Base-by-base conservation (phyloP, 2,329 filamentous ascomycete genomes). In the Aspergillus texensis region DNA sequence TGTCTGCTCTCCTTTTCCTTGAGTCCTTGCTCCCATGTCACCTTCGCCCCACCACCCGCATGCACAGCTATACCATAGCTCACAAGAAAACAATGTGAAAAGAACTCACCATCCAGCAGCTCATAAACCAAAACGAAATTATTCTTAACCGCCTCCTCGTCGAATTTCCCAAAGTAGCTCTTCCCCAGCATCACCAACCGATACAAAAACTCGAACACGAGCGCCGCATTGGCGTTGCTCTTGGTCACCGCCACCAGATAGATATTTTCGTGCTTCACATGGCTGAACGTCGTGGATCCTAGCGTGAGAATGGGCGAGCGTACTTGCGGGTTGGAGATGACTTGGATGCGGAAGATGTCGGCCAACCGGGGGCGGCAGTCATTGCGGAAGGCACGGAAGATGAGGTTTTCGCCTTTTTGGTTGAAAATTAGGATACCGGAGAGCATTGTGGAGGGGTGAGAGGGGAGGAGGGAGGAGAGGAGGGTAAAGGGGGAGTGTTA, bases 51-150 rank as follows among this genome's bases (percentile, higher is more conserved):
- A 16, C 19, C 52, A 36, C 28, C 52, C n/a, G 6, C 11, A 24
- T 55, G 21, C 9, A 34, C 52, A 39, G 32, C 32, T 21, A 16
- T 19, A 52, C 9, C 48, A 52, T 32, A 32, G 26, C 30, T 14
- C 10, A 34, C 5, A 14, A 54, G 52, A 34, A 10, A 16, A 6
- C 12, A 45, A 50, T 30, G 34, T 11, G 3, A 12, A 5, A 34
- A 32, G 16, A 26, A 75, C 82, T 67, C 76, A 95, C 92, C 92
- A 79, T 99, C 95, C 61, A 99, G 83, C 62, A 99, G 86, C 85
- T 99, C 95, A 80, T 99, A 99, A 45, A 99, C 93, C 70, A 99
- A 85, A 68, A 99, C 95, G 82, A 99, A 99, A 83, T 99, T 99
- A 82, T 97, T 98, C 89, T 99, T 99, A 72, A 99, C 94, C 62